Conservation (phyloP, 257 asterid genomes). For the Solanum dulcamara region DNA sequence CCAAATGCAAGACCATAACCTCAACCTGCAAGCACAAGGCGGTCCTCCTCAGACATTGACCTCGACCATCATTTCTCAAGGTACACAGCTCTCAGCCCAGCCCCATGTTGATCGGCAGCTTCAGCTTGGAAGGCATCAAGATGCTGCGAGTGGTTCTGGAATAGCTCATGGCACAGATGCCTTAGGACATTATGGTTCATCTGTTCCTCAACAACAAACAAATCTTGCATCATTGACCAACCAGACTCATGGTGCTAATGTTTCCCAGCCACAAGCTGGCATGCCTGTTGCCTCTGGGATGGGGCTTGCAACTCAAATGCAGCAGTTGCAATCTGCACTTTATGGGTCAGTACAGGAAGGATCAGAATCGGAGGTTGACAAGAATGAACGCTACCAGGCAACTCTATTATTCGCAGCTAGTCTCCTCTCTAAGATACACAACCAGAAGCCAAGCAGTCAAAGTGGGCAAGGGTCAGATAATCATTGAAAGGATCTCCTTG, state of each 20-base stretch:
- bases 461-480: constrained; percentile 59
- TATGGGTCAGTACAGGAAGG: constrained; percentile 48
- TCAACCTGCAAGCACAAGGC: constrained; percentile 27
- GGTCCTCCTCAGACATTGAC: constrained; percentile 24
- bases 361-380: constrained; percentile 72
- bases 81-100: constrained; percentile 28
- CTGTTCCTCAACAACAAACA: constrained; percentile 35
- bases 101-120: constrained; percentile 40
- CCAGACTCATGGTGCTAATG: constrained; percentile 32
- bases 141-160: constrained; percentile 23
- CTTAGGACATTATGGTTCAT: constrained; percentile 34
- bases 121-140: constrained; percentile 41
- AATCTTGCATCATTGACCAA: constrained; percentile 36
- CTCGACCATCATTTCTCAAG: constrained; percentile 30
- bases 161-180: constrained; percentile 43
- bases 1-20: constrained; percentile 34
- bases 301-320: constrained; percentile 34
- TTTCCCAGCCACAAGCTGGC: constrained; percentile 34
- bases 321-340: constrained; percentile 40
- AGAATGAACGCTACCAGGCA: constrained; percentile 76
- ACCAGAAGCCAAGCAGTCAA: constrained; percentile 61
- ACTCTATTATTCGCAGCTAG: constrained; percentile 88
- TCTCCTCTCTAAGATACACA: constrained; percentile 74
- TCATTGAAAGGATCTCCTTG: constrained; percentile 30
- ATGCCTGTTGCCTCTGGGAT: constrained; percentile 31